Base-by-base conservation (phyloP, 202 grass and related monocot genomes). In the Setaria viridis region DNA sequence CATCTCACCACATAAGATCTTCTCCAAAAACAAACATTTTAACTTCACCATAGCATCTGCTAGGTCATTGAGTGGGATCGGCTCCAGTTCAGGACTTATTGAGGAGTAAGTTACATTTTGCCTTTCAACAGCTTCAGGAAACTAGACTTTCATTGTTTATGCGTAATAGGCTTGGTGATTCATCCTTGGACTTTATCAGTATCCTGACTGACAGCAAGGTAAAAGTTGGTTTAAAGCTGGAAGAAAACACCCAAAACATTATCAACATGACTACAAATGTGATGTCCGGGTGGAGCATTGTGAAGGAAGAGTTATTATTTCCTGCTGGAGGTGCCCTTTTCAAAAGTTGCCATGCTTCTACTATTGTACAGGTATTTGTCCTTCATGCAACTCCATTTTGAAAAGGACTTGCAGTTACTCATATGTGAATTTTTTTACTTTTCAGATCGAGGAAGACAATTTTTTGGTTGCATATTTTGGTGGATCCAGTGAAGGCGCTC, bases 381-480 rank as follows among this genome's bases (percentile, higher is more conserved):
- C 57, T 85, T 77, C 55, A 87, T 57, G 54, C 33, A 11, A 29
- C 35, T 19, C 0, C 6, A 39, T 84, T 73, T 85, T 42, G 2
- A 12, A 12, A 39, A 64, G 14, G 51, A 11, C 3, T 51, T 37
- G 3, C 29, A 72, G 48, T 20, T 43, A 41, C 11, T 87, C 25
- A 70, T 15, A 80, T 47, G 42, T 84, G 39, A 7, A 39, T 67
- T 84, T 79, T 80, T 79, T 80, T 32, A 72, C 43, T 25, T 82
- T 58, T 32, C 84, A 98, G 95, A 66, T 95, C 50, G 88, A 84
- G 46, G 77, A 91, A 77, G 84, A 84, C 13, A 82, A 72, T 0
- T 88, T 94, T 78, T 84, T 98, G 84, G 90, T 95, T 81, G 86
- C 95, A 71, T 98, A 98, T 85, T 98, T 98, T 73, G 95, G 91